Conservation (phyloP, 2,329 filamentous ascomycete genomes). For the Alternaria hordeiaustralica region DNA sequence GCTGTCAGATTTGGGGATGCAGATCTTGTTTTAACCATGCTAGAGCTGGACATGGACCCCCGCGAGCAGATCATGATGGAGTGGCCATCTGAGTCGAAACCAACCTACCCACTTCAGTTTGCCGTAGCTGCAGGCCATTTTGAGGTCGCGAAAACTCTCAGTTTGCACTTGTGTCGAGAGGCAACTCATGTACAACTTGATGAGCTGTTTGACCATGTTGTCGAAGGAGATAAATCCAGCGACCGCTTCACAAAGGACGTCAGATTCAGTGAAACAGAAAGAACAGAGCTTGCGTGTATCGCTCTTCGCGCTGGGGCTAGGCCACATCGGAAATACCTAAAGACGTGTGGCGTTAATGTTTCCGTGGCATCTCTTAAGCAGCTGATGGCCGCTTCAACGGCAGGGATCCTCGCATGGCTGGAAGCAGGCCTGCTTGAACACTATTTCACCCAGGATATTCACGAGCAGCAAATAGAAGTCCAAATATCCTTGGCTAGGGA, state of each 20-base stretch:
- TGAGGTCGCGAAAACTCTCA: background rate
- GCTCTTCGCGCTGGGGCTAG: background rate
- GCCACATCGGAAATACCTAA: background rate
- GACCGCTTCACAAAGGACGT: too few relatives aligned
- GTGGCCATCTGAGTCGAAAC: background rate
- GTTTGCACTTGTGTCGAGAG: background rate
- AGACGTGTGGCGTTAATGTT: too few relatives aligned
- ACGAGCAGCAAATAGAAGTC: background rate
- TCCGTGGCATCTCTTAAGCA: background rate
- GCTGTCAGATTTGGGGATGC: background rate
- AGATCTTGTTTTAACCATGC: background rate
- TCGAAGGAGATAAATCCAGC: background rate
- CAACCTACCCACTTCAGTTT: background rate
- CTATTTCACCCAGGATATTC: background rate
- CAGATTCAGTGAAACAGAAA: background rate
- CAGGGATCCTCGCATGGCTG: background rate
- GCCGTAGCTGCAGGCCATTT: background rate
- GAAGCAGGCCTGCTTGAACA: background rate
- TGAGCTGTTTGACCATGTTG: background rate
- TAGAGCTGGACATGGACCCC: background rate
- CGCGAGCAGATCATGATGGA: background rate
- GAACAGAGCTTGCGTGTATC: background rate
- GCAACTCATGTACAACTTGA: background rate
- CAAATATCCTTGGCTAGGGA: background rate
- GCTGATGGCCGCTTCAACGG: background rate